phyloP scores from a whole-genome alignment of 495 filamentous ascomycete species.

The Platismatia glauca region DNA sequence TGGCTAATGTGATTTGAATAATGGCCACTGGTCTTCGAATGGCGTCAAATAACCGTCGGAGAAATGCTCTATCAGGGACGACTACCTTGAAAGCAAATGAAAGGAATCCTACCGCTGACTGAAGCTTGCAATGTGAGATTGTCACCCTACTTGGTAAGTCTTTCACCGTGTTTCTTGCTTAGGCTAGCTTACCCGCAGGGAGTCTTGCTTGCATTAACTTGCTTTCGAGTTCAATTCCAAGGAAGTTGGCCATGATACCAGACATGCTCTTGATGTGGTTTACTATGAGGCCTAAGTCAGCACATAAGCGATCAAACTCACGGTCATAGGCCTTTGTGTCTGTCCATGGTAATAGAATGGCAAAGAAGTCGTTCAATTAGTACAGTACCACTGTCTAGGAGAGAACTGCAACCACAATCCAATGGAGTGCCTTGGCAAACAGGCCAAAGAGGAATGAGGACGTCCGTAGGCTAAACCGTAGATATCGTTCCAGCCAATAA shows the following conservation, averaged over 20 bases:
- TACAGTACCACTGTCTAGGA: background rate
- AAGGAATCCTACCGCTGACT: background rate
- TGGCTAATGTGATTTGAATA: background rate
- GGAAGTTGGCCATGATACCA: background rate
- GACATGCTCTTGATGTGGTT: background rate
- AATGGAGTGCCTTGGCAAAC: background rate
- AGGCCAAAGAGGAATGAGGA: background rate
- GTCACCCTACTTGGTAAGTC: background rate
- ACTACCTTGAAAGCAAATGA: background rate
- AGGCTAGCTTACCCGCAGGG: background rate
- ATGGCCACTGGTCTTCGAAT: background rate
- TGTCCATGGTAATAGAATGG: background rate
- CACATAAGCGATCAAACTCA: background rate
- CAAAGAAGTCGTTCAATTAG: slow-evolving; percentile 3
- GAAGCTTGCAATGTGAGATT: background rate
- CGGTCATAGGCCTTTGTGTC: background rate
- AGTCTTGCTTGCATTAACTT: background rate
- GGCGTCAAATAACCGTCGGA: background rate
- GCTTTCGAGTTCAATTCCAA: background rate
- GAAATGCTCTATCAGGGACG: background rate
- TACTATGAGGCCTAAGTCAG: background rate
- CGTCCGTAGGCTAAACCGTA: background rate
- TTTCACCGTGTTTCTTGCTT: background rate
- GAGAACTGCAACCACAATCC: background rate
- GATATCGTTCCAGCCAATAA: background rate